Evolutionary conservation across 2,329 filamentous ascomycete genomes (phyloP), one percentile per base, ranked within the genome.

Genomic region (Aspergillus viridinutans): DNA sequence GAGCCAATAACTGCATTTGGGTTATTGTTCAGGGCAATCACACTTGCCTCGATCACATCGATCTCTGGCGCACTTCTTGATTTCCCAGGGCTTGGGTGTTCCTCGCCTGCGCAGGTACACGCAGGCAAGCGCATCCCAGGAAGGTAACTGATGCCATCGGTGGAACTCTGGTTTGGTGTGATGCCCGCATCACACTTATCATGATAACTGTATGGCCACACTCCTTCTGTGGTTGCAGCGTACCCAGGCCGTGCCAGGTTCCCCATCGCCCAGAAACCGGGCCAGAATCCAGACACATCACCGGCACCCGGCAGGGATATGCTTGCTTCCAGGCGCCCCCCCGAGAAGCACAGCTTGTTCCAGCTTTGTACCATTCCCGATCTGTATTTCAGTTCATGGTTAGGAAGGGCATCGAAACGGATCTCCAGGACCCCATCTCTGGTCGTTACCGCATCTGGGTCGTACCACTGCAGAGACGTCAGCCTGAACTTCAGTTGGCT

Each of bases 311-410:
- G 87, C 5, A 90, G 76, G 3, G 87, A 90, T 53, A 90, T 84
- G 66, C 85, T 87, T 21, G 86, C 86, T 73, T 90, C 87, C 14
- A 90, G 68, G 50, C 86, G 81, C 3, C 87, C 87, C 32, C 86
- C 86, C 59, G 87, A 89, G 76, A 89, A 90, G 71, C 87, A 89
- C 54, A 90, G 69, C 68, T 88, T 84, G 70, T 90, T 90, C 87
- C 87, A 90, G 10, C 84, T 88, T 66, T 90, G 86, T 8, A 90
- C 63, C 87, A 90, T 90, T n/a, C 86, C 86, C 5, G 86, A 89
- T 52, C 87, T 81, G 67, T 86, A 90, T 58, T 87, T 80, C 23
- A 89, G 74, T 50, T 81, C 81, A 68, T 90, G 86, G 60, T 83
- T 90, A 60, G 82, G 72, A 67, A 86, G 88, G 6, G 81, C 78